Base-by-base conservation (phyloP, 352 stramenopile genomes). In the Globisporangium paddicum region DNA sequence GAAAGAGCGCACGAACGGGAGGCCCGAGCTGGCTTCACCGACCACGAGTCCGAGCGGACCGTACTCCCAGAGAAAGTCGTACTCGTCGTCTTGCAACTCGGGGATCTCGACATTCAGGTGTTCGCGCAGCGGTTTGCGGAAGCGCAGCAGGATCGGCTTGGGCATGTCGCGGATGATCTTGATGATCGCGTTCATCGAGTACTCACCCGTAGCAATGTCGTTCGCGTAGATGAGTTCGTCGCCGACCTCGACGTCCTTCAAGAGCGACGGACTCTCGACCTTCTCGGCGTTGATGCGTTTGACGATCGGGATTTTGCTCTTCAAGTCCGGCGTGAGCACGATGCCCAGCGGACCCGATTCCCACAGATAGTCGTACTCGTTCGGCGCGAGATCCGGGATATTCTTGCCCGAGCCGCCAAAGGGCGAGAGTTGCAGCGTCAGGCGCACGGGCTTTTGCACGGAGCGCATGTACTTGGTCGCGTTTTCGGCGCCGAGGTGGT, bases 11-110 rank as follows among this genome's bases (percentile, higher is more conserved):
- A 94, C 84, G 56, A 89, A 92, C 5, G 84, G 80, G 30, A 89
- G 50, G 9, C 79, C 79, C 0, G 65, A 60, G 1, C 68, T 60
- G 3, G 80, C 86, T 52, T 79, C 81, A 28, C 81, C 79, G 5
- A 94, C 73, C 14, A 90, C 81, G 1, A 94, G 73, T 13, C 84
- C 84, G 0, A 94, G 64, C 10, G 77, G 73, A 4, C 84, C 84
- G 46, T 89, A 86, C 47, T 94, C 84, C 84, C 84, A 94, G 37
- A 91, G 55, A 62, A 94, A 91, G 48, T 94, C 84, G 68, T 91
- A 94, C 55, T 94, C 84, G 58, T 83, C 76, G 26, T 85, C 72
- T 6, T 50, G 48, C 6, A 93, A 37, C 34, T 77, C 67, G 4
- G 81, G 81, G 23, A 88, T 56, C 28, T 81, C 66, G 11, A 74